phyloP scores from a whole-genome alignment of 805 yeast genomes.

The Komagataella phaffii region DNA sequence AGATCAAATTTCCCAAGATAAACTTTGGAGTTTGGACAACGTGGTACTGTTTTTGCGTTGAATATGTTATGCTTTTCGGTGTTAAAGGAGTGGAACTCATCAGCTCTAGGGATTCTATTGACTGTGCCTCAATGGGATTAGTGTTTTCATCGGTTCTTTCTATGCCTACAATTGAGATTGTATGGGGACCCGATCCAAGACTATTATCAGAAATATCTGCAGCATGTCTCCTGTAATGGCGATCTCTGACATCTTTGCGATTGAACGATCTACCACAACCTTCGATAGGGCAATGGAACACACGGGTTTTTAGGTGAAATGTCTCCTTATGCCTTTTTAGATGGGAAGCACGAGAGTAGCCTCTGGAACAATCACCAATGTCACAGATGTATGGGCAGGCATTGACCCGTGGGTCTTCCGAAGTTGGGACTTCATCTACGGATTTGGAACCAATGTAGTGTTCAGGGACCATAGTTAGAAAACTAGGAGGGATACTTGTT shows the following conservation, averaged over 20 bases:
- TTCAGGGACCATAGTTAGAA: background rate
- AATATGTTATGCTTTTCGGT: background rate
- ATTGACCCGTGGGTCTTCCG: background rate
- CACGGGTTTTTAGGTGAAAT: slow-evolving; percentile 28
- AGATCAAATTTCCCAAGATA: background rate
- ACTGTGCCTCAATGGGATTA: background rate
- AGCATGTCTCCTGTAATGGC: slow-evolving; percentile 25
- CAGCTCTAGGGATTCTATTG: background rate
- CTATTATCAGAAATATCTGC: background rate
- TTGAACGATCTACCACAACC: slow-evolving; percentile 42
- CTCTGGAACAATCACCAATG: slow-evolving; percentile 27
- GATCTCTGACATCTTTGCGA: slow-evolving; percentile 32
- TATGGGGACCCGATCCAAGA: background rate
- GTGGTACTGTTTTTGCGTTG: background rate
- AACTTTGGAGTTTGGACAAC: background rate
- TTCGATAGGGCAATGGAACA: slow-evolving; percentile 24
- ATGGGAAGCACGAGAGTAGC: slow-evolving; percentile 46
- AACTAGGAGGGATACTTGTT: background rate
- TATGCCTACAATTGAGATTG: background rate
- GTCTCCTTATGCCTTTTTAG: slow-evolving; percentile 40
- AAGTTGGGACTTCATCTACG: background rate
- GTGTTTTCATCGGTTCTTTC: background rate
- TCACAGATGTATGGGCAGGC: background rate
- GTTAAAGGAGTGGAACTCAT: background rate
- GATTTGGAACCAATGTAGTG: background rate